Percentiles rank a stretch among this genome's conserved stretches.
Evolutionary conservation across 2,329 filamentous ascomycete genomes (phyloP).

Genomic region (Alternaria gaisen): DNA sequence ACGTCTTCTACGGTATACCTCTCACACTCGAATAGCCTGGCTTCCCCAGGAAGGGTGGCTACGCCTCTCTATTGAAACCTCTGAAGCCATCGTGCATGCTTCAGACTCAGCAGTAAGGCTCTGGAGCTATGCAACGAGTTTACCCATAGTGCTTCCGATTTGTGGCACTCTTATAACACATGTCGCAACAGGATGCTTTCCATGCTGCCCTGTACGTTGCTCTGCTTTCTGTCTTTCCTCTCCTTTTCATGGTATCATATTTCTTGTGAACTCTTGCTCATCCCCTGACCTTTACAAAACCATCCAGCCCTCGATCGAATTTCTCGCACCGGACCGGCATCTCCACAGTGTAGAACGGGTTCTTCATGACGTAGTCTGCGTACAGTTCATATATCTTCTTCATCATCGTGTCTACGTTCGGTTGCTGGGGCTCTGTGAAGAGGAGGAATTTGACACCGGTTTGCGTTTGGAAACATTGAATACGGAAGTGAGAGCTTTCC

Average conservation of each 20-base stretch:
- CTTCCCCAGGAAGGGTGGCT: neutral
- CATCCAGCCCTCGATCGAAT: slow-evolving; percentile 86
- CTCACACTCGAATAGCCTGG: neutral
- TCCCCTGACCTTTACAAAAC: slow-evolving; percentile 71
- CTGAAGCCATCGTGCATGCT: neutral
- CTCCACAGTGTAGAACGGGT: slow-evolving; percentile 97
- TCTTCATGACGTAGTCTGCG: slow-evolving; percentile 98
- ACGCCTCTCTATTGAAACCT: neutral
- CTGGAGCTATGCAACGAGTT: neutral
- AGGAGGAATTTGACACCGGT: slow-evolving; percentile 96
- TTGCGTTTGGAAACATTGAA: slow-evolving; percentile 95
- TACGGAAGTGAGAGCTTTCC: slow-evolving; percentile 90
- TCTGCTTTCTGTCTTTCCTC: neutral
- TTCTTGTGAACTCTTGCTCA: slow-evolving; percentile 22
- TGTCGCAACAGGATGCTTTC: neutral
- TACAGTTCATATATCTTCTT: slow-evolving; percentile 92
- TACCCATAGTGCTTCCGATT: neutral
- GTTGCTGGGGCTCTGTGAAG: slow-evolving; percentile 89
- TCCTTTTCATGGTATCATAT: neutral
- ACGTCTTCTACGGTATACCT: neutral
- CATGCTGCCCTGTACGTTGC: neutral
- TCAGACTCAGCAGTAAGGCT: neutral
- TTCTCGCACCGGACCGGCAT: slow-evolving; percentile 97
- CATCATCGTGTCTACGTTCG: slow-evolving; percentile 85
- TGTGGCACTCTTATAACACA: neutral